Conservation (phyloP, 495 filamentous ascomycete genomes). For the Hypoxylon lienhwacheense region DNA sequence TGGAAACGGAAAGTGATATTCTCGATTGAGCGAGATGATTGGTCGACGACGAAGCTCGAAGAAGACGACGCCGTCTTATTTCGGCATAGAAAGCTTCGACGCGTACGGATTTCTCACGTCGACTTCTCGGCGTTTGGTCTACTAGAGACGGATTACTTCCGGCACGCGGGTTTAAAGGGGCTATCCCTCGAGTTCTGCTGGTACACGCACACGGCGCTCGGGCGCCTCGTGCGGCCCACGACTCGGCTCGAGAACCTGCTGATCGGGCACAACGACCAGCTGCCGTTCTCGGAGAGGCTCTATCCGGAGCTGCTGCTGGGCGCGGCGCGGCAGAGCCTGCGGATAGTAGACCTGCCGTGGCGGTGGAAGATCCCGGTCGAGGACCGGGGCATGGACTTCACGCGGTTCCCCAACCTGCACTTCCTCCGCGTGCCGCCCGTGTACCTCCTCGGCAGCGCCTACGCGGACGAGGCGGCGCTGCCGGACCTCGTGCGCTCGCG, state of each 20-base stretch:
- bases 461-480: slow-evolving; percentile 14
- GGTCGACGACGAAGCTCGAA: slow-evolving; percentile 2
- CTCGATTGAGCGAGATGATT: slow-evolving; percentile 15
- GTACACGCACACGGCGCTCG: slow-evolving; percentile 17
- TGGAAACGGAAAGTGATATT: slow-evolving; percentile 12
- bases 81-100: slow-evolving; percentile 23
- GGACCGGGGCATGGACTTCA: slow-evolving; percentile 28
- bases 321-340: slow-evolving; percentile 17
- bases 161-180: slow-evolving; percentile 11
- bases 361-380: slow-evolving; percentile 26
- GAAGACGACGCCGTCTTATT: slow-evolving; percentile 26
- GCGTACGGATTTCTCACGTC: slow-evolving; percentile 20
- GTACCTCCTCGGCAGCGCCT: slow-evolving; percentile 21
- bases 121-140: slow-evolving; percentile 23
- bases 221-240: slow-evolving; percentile 6
- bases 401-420: slow-evolving; percentile 22
- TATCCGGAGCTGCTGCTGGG: slow-evolving; percentile 17
- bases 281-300: slow-evolving; percentile 24
- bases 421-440: slow-evolving; percentile 26
- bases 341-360: slow-evolving; percentile 28
- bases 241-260: slow-evolving; percentile 12
- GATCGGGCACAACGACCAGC: slow-evolving; percentile 17
- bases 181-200: slow-evolving; percentile 20
- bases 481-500: slow-evolving; percentile 17
- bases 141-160: slow-evolving; percentile 18